Base-by-base conservation (phyloP, 176 grass and related monocot genomes). In the Zoysia japonica region DNA sequence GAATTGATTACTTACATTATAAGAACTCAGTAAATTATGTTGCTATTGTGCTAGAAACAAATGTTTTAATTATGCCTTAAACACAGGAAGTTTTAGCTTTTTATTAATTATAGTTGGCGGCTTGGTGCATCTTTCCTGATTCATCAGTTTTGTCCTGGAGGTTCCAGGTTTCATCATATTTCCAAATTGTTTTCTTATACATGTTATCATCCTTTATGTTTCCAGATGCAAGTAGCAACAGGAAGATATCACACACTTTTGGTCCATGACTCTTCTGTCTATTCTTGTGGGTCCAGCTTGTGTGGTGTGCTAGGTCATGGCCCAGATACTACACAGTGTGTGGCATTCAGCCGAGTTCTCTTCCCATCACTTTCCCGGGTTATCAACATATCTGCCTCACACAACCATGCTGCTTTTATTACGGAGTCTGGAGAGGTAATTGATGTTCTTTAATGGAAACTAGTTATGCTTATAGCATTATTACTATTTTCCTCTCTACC, bases 221-320 rank as follows among this genome's bases (percentile, higher is more conserved):
- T 93, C 77, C 92, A 99, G 96, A 99, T 99, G 92, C 96, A 99
- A 85, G 86, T 99, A 85, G 78, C 90, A 62, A 93, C 96, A 88
- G 96, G 96, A 80, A 96, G 90, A 79, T 99, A 99, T 83, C 96
- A 99, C 84, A 95, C 96, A 39, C 82, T 99, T 66, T 87, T 99
- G 70, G 89, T 99, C 82, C 92, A 93, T 80, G 90, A 99, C 79
- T 93, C 88, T 70, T 99, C 85, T 72, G 92, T 99, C 69, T 99
- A 93, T 82, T 95, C 96, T 69, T 95, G 96, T 84, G 96, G 96
- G 64, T 99, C 96, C 69, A 99, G 92, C 73, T 88, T 99, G 76
- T 99, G 96, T 80, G 96, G 96, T 57, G 96, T 99, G 46, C 91
- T 99, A 87, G 96, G 96, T 83, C 96, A 99, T 86, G 96, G 96